Conservation (phyloP, 768 basidiomycete genomes). For the Rossbeevera mucosa region DNA sequence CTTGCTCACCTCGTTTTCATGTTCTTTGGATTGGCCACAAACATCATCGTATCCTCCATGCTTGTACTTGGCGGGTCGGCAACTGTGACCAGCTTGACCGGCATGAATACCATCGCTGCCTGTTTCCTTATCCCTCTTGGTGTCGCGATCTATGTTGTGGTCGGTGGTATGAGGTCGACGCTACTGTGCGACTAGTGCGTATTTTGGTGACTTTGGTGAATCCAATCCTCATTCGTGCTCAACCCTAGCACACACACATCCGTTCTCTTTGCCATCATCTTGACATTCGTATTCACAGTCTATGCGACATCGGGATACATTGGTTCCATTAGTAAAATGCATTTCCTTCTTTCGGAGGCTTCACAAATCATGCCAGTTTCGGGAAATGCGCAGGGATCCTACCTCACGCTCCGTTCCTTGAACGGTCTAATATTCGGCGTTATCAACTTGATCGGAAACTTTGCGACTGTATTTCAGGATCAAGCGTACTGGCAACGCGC, state of each 20-base stretch:
- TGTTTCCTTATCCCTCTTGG: slow-evolving; percentile 89
- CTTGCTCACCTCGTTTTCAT: slow-evolving; percentile 80
- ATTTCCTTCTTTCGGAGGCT: slow-evolving; percentile 65
- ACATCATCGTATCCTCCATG: slow-evolving; percentile 89
- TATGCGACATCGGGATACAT: slow-evolving; percentile 79
- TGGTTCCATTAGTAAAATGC: slow-evolving; percentile 74
- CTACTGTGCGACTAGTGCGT: slow-evolving; percentile 81
- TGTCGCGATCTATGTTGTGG: slow-evolving; percentile 84
- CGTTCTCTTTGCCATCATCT: slow-evolving; percentile 83
- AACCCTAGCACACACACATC: slow-evolving; percentile 71
- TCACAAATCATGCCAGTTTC: slow-evolving; percentile 54
- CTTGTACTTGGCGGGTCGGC: slow-evolving; percentile 77
- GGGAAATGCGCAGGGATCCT: slow-evolving; percentile 84
- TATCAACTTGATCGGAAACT: slow-evolving; percentile 86
- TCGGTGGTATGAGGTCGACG: slow-evolving; percentile 84
- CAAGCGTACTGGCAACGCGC: slow-evolving; percentile 92
- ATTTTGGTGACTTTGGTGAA: neutral
- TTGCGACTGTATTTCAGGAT: slow-evolving; percentile 58
- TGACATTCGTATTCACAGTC: slow-evolving; percentile 71
- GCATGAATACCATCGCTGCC: slow-evolving; percentile 86
- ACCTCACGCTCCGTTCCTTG: slow-evolving; percentile 76
- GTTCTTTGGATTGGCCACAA: slow-evolving; percentile 90
- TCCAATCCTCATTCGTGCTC: neutral
- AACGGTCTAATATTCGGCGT: slow-evolving; percentile 79
- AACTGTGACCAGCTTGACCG: slow-evolving; percentile 82